phyloP scores from a whole-genome alignment of 768 basidiomycete genomes.

The Pleurotus ostreatus region DNA sequence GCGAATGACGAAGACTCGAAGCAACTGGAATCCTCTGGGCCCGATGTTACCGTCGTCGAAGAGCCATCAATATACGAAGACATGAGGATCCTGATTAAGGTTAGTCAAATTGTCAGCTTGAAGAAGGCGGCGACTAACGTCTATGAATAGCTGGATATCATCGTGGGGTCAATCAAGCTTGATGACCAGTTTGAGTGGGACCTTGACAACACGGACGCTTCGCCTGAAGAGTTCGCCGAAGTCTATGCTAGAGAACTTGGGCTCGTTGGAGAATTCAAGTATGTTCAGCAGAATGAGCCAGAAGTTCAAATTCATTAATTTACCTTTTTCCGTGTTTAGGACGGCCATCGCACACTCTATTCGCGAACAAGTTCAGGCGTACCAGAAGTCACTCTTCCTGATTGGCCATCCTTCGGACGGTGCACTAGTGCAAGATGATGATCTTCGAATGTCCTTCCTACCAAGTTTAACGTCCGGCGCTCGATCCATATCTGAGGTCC shows the following conservation, averaged over 20 bases:
- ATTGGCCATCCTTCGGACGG: constrained; percentile 86
- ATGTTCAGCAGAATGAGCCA: constrained; percentile 22
- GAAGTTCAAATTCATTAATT: background rate
- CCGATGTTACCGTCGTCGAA: constrained; percentile 64
- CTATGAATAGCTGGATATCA: constrained; percentile 78
- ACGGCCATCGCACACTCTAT: constrained; percentile 95
- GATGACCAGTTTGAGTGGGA: constrained; percentile 99
- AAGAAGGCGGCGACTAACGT: background rate
- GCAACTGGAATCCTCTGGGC: constrained; percentile 43
- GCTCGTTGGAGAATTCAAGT: constrained; percentile 90
- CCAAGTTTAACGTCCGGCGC: constrained; percentile 72
- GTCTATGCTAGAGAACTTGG: constrained; percentile 85
- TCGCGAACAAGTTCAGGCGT: constrained; percentile 89
- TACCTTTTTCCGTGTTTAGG: constrained; percentile 32
- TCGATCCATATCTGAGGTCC: constrained; percentile 74
- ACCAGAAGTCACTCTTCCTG: constrained; percentile 88
- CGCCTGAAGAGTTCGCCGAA: constrained; percentile 91
- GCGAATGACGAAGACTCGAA: constrained; percentile 22
- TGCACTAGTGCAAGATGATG: constrained; percentile 77
- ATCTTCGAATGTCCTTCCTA: constrained; percentile 85
- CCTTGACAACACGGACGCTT: constrained; percentile 70
- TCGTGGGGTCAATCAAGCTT: constrained; percentile 87
- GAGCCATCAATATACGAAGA: constrained; percentile 74
- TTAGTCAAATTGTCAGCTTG: constrained; percentile 29
- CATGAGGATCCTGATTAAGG: constrained; percentile 89